Conservation (phyloP, 1,284 basidiomycete genomes). For the Irpex sp. region DNA sequence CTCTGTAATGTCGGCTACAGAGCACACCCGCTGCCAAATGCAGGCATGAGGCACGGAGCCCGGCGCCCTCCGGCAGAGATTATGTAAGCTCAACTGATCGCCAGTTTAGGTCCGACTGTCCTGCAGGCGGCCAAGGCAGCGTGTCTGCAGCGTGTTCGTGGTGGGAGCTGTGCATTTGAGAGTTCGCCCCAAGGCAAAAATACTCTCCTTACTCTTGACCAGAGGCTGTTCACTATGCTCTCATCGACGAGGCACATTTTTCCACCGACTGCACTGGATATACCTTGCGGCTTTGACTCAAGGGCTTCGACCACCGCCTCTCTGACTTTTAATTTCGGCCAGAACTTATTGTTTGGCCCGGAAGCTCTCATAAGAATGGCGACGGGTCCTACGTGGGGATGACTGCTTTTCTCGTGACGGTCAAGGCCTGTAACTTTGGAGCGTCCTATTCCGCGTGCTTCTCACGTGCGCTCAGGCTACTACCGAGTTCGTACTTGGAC, state of each 20-base stretch:
- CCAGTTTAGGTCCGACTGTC: background rate
- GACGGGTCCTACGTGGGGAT: slow-evolving; percentile 4
- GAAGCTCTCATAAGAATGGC: slow-evolving; percentile 18
- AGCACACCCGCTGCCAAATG: slow-evolving; percentile 4
- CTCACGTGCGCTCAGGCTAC: slow-evolving; percentile 23
- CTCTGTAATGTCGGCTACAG: background rate
- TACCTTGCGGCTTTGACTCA: slow-evolving; percentile 14
- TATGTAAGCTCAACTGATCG: slow-evolving; percentile 9
- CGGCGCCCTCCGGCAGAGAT: slow-evolving; percentile 7
- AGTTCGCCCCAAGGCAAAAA: slow-evolving; percentile 20
- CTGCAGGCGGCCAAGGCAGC: slow-evolving; percentile 12
- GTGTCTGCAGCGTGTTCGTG: slow-evolving; percentile 30
- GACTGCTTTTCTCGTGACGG: slow-evolving; percentile 15
- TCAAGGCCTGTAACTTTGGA: slow-evolving; percentile 16
- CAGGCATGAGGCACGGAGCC: slow-evolving; percentile 2
- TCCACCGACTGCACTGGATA: slow-evolving; percentile 15
- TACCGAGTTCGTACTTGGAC: slow-evolving; percentile 21
- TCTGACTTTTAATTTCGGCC: slow-evolving; percentile 21
- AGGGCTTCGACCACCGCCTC: slow-evolving; percentile 18
- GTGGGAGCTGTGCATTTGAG: slow-evolving; percentile 29
- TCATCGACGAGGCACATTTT: slow-evolving; percentile 17
- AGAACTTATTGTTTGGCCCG: slow-evolving; percentile 18
- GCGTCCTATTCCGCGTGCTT: slow-evolving; percentile 25
- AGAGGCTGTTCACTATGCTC: slow-evolving; percentile 23
- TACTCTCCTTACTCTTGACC: slow-evolving; percentile 22